phyloP scores from a whole-genome alignment of 371 early-diverging fungal genomes.

The Umbelopsis sp. region DNA sequence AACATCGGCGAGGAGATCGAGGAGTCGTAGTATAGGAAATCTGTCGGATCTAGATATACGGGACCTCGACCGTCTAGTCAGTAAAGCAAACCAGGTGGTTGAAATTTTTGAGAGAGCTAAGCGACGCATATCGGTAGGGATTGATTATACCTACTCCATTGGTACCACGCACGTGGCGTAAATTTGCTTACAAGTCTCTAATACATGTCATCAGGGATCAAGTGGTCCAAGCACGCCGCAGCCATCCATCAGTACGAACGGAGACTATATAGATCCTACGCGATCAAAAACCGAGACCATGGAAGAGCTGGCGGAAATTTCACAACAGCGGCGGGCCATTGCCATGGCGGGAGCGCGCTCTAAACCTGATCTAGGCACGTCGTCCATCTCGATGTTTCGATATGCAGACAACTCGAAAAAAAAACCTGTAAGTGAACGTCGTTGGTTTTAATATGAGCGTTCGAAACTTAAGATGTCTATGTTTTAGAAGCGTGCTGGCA shows the following conservation, averaged over 20 bases:
- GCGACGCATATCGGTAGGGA: background rate
- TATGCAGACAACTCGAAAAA: slow-evolving; percentile 15
- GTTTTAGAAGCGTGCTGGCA: slow-evolving; percentile 7
- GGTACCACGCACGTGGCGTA: background rate
- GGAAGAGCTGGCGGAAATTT: slow-evolving; percentile 11
- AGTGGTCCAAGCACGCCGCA: background rate
- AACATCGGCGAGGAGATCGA: background rate
- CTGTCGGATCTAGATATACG: background rate
- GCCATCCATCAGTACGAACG: background rate
- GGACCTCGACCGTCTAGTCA: slow-evolving; percentile 6
- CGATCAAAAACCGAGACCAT: background rate
- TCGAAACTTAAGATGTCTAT: background rate
- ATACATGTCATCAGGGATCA: background rate
- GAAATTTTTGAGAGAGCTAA: slow-evolving; percentile 8
- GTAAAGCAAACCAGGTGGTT: slow-evolving; percentile 5
- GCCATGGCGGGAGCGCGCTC: slow-evolving; percentile 11
- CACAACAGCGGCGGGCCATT: background rate
- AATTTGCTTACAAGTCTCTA: background rate
- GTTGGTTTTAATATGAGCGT: background rate
- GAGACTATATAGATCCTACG: background rate
- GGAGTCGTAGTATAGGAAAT: background rate
- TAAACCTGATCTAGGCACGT: background rate
- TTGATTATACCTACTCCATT: background rate
- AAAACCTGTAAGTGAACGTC: background rate
- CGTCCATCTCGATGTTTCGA: slow-evolving; percentile 14